Base-by-base conservation (phyloP, 78 protist species). In the Dictyostelium citrinum region DNA sequence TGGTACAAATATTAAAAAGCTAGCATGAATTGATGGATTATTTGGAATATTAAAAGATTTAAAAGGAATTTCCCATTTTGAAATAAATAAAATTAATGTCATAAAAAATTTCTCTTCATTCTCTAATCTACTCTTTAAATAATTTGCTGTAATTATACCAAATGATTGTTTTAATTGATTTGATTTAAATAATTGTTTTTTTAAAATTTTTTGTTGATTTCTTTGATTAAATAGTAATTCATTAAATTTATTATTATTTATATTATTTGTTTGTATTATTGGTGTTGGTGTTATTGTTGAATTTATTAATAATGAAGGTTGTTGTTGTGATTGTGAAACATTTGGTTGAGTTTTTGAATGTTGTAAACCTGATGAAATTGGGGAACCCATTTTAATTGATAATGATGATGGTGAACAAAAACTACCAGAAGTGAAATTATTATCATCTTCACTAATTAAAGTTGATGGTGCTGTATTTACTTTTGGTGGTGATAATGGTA, bases 11-110 rank as follows among this genome's bases (percentile, higher is more conserved):
- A 88, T 88, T 39, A 88, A 29, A 68, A 78, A 88, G 43, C 81
- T 88, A 0, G 81, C 58, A 33, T 31, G 35, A 8, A 35, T 55
- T 16, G 33, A 29, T 9, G 14, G 27, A 35, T 60, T 60, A 4
- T 27, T 55, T 11, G 81, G 72, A 14, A 22, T 71, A 5, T 24
- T 45, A 24, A 61, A 31, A 22, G 91, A 49, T 5, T 77, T 77
- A 8, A 76, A 61, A 22, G 93, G 93, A 22, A 88, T 43, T 78
- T 78, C 93, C 93, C 93, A 88, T 46, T 78, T 88, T 20, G 93
- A 78, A n/a, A 88, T 88, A n/a, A 88, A 88, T 22, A 49, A n/a
- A 17, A 88, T 76, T 16, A 88, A 37, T 2, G 85, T 7, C n/a
- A 76, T n/a, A 46, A 88, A 88, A 46, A 88, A 88, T 27, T 67